Evolutionary conservation across 306 rosid genomes (phyloP).

Genomic region (Trifolium fragiferum): DNA sequence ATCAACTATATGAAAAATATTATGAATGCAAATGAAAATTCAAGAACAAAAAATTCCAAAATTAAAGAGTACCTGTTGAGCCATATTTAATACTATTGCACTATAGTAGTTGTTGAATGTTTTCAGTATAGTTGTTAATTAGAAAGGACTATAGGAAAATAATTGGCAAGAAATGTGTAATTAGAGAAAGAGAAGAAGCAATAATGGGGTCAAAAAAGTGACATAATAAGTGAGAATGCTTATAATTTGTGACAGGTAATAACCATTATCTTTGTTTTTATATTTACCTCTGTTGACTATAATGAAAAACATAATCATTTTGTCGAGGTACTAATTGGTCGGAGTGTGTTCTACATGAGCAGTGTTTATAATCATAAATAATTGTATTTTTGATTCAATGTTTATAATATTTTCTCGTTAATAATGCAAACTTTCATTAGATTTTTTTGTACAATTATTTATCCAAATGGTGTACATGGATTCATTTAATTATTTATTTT

Average conservation of each 20-base stretch:
- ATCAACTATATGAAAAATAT: slow-evolving; percentile 30
- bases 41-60: slow-evolving; percentile 49
- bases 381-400: background rate
- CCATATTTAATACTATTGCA: slow-evolving; percentile 46
- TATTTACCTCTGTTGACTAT: slow-evolving; percentile 53
- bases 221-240: slow-evolving; percentile 13
- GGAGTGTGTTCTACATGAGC: background rate
- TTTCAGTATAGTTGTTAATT: no score
- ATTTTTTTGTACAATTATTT: no score
- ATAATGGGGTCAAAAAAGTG: slow-evolving; percentile 40
- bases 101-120: background rate
- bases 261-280: slow-evolving; percentile 29
- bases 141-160: background rate
- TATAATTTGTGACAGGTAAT: slow-evolving; percentile 45
- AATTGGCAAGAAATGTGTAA: background rate
- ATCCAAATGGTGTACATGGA: background rate
- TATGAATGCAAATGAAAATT: slow-evolving; percentile 24
- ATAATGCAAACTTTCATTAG: background rate
- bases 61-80: slow-evolving; percentile 65
- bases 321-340: slow-evolving; percentile 27
- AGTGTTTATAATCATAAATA: background rate
- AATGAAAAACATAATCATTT: slow-evolving; percentile 54
- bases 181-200: background rate
- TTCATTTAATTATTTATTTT: no score
- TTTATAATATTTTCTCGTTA: background rate